Percentiles rank a stretch among this genome's conserved stretches.
Evolutionary conservation across 1,284 basidiomycete genomes (phyloP).

Genomic region (Sporisorium sorghi): DNA sequence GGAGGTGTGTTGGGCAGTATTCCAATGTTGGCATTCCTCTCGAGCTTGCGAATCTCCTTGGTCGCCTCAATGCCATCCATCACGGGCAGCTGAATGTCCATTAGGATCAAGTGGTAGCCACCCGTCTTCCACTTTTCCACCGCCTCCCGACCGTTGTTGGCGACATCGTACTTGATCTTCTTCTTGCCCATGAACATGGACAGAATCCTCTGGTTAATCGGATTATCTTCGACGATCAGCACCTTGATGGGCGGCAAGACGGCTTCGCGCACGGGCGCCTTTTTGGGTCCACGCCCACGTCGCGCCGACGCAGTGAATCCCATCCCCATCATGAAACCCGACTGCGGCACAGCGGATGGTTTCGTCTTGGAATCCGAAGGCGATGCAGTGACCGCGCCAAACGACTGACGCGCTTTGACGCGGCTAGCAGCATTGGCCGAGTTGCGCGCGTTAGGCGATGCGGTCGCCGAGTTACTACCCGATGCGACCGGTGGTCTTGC

Average conservation of each 20-base stretch:
- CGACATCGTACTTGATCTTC: constrained; percentile 93
- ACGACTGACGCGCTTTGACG: constrained; percentile 21
- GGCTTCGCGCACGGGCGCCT: constrained; percentile 57
- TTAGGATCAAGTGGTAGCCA: constrained; percentile 94
- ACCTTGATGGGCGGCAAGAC: constrained; percentile 68
- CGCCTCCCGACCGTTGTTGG: constrained; percentile 94
- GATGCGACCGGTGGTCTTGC: constrained; percentile 2
- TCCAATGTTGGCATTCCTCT: constrained; percentile 77
- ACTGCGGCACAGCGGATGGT: constrained; percentile 63
- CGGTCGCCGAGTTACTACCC: constrained; percentile 11
- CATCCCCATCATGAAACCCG: constrained; percentile 66
- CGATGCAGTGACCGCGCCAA: constrained; percentile 28
- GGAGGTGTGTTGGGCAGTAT: constrained; percentile 78
- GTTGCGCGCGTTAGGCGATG: constrained; percentile 20
- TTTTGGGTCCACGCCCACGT: constrained; percentile 50
- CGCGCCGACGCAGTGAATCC: constrained; percentile 54
- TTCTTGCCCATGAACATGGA: constrained; percentile 96
- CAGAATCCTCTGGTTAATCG: constrained; percentile 96
- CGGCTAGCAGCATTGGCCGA: constrained; percentile 16
- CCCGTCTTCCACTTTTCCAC: constrained; percentile 95
- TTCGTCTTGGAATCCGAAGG: constrained; percentile 35
- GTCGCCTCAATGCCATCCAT: constrained; percentile 99
- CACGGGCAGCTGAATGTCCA: constrained; percentile 99
- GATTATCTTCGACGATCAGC: constrained; percentile 79
- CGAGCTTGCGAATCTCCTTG: constrained; percentile 90